These are phyloP conservation scores for Gastrodia elata DNA, from an alignment of 106 monocot genomes.

Conservation along the genomic window DNA sequence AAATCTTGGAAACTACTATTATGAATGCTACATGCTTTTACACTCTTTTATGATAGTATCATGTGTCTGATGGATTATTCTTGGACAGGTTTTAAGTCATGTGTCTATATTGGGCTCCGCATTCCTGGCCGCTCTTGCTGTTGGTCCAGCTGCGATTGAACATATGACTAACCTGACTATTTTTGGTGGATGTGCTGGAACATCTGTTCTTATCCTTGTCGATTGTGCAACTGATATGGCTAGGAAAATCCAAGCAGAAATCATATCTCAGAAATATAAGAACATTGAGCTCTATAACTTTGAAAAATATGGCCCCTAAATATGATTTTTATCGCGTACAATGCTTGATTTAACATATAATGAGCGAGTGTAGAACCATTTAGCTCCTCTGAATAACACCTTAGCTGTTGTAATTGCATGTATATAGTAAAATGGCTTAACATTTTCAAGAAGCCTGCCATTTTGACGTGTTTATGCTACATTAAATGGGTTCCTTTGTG, in stretches of 20 bases:
- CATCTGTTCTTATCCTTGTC: slow-evolving; percentile 92
- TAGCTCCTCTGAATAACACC: background rate
- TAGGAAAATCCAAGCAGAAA: slow-evolving; percentile 93
- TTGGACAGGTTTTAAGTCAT: slow-evolving; percentile 64
- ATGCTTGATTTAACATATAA: background rate
- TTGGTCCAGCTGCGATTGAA: slow-evolving; percentile 79
- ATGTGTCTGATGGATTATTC: background rate
- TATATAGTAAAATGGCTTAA: background rate
- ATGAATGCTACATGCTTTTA: no score
- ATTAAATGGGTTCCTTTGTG: background rate
- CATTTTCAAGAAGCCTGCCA: background rate
- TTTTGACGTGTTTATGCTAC: background rate
- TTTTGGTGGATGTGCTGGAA: slow-evolving; percentile 93
- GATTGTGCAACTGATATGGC: slow-evolving; percentile 98
- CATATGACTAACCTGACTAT: slow-evolving; percentile 87
- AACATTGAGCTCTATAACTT: slow-evolving; percentile 91
- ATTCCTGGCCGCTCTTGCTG: slow-evolving; percentile 89
- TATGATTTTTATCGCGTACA: background rate
- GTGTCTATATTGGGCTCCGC: slow-evolving; percentile 95
- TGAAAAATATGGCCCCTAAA: slow-evolving; percentile 35
- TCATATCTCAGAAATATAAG: slow-evolving; percentile 96
- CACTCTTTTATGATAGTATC: no score
- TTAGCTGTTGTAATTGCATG: background rate
- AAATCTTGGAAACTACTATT: no score
- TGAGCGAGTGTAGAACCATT: background rate